Conservation (phyloP, 148 eudicot species). For the Rheum nobile region DNA sequence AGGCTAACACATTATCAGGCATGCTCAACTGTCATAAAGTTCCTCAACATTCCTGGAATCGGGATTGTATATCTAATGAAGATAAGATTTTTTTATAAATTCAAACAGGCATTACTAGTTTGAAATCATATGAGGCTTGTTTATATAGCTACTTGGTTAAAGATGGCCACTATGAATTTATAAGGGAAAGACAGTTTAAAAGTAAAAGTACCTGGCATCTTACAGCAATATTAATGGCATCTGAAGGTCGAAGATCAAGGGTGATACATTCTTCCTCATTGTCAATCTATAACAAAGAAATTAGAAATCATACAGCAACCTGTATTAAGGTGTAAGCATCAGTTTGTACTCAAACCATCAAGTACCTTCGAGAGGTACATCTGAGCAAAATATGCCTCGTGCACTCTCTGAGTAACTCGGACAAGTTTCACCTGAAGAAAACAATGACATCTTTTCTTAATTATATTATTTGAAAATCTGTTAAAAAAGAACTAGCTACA, state of each 20-base stretch:
- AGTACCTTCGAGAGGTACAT: constrained; percentile 58
- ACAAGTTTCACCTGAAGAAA: constrained; percentile 70
- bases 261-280: constrained; percentile 46
- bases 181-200: background rate
- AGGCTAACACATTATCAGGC: no score
- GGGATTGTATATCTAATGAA: no score
- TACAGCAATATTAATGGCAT: constrained; percentile 92
- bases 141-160: background rate
- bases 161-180: background rate
- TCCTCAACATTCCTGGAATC: no score
- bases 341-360: background rate
- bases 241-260: constrained; percentile 90
- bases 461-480: background rate
- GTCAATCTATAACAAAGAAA: constrained; percentile 31
- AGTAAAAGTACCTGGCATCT: constrained; percentile 65
- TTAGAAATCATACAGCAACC: background rate
- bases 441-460: background rate
- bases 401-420: constrained; percentile 83
- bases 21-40: no score
- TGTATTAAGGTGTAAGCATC: background rate
- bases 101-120: no score
- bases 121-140: background rate
- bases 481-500: background rate
- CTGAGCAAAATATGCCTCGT: constrained; percentile 86
- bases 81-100: no score